These are phyloP conservation scores for Eruca vesicaria DNA, from an alignment of 441 rosid species.

Conservation along the genomic window DNA sequence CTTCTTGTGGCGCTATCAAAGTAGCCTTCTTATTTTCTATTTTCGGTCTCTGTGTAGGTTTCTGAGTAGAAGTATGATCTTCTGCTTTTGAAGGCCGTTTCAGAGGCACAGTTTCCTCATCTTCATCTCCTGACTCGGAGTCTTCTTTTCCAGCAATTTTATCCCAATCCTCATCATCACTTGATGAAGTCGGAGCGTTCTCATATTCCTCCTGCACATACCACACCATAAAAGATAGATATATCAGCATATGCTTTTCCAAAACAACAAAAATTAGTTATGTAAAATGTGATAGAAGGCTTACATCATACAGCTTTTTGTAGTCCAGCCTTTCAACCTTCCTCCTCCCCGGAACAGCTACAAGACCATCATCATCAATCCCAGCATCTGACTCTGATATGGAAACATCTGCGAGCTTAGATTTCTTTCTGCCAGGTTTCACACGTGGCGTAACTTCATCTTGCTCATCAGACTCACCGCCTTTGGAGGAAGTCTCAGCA, in stretches of 20 bases:
- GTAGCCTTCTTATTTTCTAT: conserved; percentile 22
- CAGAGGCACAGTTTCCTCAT: conserved; percentile 10
- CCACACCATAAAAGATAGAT: background rate
- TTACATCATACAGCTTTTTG: conserved; percentile 87
- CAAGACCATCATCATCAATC: conserved; percentile 37
- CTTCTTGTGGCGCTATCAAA: conserved; percentile 30
- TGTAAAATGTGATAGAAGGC: conserved; percentile 33
- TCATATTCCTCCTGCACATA: conserved; percentile 74
- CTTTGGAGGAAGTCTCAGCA: conserved; percentile 39
- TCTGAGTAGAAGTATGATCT: conserved; percentile 27
- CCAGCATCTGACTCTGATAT: conserved; percentile 39
- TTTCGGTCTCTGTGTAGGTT: conserved; percentile 1
- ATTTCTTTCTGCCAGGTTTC: conserved; percentile 30
- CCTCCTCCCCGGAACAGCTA: conserved; percentile 51
- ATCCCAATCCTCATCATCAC: conserved; percentile 75
- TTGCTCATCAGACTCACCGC: conserved; percentile 36
- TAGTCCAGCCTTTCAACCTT: conserved; percentile 77
- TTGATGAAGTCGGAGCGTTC: conserved; percentile 52
- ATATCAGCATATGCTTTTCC: background rate
- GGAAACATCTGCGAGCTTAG: conserved; percentile 34
- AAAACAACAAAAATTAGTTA: conserved; percentile 2
- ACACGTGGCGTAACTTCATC: conserved; percentile 28
- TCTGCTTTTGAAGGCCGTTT: conserved; percentile 27
- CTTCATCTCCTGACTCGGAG: conserved; percentile 40
- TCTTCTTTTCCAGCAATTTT: conserved; percentile 38